phyloP scores from a whole-genome alignment of 768 basidiomycete genomes.

The Astraeus odoratus region DNA sequence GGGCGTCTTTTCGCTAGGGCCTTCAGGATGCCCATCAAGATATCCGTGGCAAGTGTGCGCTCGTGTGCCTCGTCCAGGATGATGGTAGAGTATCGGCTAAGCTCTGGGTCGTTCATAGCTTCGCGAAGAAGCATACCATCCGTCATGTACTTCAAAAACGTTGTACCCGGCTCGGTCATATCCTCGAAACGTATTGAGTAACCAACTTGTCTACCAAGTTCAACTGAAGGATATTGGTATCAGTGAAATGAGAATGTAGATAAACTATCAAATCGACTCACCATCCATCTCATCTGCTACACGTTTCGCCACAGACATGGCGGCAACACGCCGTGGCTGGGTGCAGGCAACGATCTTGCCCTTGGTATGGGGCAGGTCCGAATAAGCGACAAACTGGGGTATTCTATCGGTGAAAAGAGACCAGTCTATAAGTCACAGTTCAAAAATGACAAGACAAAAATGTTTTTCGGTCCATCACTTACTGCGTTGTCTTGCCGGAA shows the following conservation, averaged over 20 bases:
- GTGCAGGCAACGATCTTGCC: constrained; percentile 95
- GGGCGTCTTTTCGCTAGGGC: constrained; percentile 66
- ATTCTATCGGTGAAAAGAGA: constrained; percentile 51
- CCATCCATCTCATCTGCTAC: constrained; percentile 99
- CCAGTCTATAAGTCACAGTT: constrained; percentile 22
- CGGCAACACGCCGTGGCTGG: constrained; percentile 92
- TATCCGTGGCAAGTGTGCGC: constrained; percentile 94
- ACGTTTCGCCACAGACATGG: constrained; percentile 97
- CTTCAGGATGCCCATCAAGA: constrained; percentile 96
- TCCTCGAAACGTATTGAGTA: constrained; percentile 99
- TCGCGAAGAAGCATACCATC: constrained; percentile 99
- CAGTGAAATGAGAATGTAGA: background rate
- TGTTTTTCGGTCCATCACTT: constrained; percentile 29
- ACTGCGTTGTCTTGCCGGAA: constrained; percentile 95
- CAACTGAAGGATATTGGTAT: constrained; percentile 43
- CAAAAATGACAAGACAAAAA: constrained; percentile 12
- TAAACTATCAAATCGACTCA: constrained; percentile 30
- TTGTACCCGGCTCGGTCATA: constrained; percentile 69
- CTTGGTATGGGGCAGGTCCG: constrained; percentile 85
- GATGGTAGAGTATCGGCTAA: constrained; percentile 91
- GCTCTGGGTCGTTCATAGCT: constrained; percentile 92
- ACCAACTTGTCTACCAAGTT: constrained; percentile 90
- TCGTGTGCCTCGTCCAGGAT: constrained; percentile 99
- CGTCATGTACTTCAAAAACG: constrained; percentile 99
- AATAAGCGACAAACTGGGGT: constrained; percentile 93